Conservation (phyloP, 208 protist species). For the Wallacemonas rigidus region DNA sequence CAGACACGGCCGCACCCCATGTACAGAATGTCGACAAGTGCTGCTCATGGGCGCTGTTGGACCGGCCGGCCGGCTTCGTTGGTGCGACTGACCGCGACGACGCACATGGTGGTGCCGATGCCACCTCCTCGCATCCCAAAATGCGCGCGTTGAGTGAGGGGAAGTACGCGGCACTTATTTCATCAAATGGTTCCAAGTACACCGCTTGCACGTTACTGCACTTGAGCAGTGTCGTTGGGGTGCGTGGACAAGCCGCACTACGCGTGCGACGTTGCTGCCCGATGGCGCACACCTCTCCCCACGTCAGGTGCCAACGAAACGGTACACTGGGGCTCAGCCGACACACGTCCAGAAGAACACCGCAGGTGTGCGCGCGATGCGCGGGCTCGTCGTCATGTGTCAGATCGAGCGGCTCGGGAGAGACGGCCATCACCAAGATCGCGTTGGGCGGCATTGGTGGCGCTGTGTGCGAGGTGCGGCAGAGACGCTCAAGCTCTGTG, state of each 20-base stretch:
- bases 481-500: not conserved
- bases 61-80: not conserved
- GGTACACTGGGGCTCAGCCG: constrained; percentile 37
- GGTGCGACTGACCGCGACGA: not conserved
- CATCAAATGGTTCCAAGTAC: constrained; percentile 33
- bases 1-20: constrained; percentile 1
- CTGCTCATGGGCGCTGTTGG: too few species aligned
- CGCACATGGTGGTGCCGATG: not conserved
- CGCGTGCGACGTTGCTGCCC: constrained; percentile 28
- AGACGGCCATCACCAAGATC: constrained; percentile 33
- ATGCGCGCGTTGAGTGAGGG: constrained; percentile 29
- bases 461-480: not conserved
- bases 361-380: not conserved
- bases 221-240: constrained; percentile 32
- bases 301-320: constrained; percentile 46
- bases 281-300: constrained; percentile 44
- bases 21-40: not conserved
- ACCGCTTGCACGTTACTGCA: constrained; percentile 22
- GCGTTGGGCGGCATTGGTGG: constrained; percentile 10
- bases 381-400: not conserved
- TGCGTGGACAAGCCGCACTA: not conserved
- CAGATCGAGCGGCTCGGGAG: constrained; percentile 4
- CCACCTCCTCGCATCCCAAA: not conserved
- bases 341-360: constrained; percentile 40
- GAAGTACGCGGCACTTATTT: constrained; percentile 31